phyloP scores from a whole-genome alignment of 805 yeast genomes.

The Myxozyma mucilagina region DNA sequence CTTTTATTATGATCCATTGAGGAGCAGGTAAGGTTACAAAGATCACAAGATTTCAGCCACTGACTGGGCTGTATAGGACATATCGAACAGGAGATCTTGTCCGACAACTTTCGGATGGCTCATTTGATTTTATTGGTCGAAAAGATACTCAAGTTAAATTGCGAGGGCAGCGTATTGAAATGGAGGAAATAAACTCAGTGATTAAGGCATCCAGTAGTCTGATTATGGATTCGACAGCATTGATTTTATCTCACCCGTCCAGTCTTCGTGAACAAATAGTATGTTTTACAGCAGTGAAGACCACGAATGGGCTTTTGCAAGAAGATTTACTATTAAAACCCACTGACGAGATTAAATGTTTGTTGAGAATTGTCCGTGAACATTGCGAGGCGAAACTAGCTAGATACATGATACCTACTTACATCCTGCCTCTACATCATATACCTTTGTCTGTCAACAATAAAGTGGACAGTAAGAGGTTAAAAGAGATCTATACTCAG shows the following conservation, averaged over 20 bases:
- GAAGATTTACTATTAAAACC: not conserved
- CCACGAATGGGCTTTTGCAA: not conserved
- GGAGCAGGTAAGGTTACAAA: conserved; percentile 11
- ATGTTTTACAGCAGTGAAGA: conserved; percentile 19
- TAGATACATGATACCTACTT: conserved; percentile 35
- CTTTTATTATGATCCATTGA: not conserved
- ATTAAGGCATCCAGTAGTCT: conserved; percentile 16
- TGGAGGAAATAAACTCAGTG: conserved; percentile 37
- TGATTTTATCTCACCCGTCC: conserved; percentile 21
- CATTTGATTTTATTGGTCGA: conserved; percentile 38
- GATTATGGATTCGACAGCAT: conserved; percentile 18
- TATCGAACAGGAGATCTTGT: conserved; percentile 38
- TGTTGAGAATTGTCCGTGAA: not conserved
- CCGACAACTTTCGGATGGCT: conserved; percentile 30
- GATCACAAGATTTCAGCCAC: not conserved
- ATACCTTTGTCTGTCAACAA: conserved; percentile 34
- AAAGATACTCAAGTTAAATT: conserved; percentile 38
- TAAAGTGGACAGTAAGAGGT: conserved; percentile 30
- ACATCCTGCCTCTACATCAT: conserved; percentile 22
- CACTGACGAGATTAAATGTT: not conserved
- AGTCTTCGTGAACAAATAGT: conserved; percentile 30
- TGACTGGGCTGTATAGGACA: not conserved
- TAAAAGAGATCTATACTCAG: conserved; percentile 13
- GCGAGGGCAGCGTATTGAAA: conserved; percentile 40
- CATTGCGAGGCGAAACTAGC: conserved; percentile 23